These are phyloP conservation scores for Aotearoamyces nothofagi DNA, from an alignment of 2,329 filamentous ascomycete genomes.

Conservation along the genomic window DNA sequence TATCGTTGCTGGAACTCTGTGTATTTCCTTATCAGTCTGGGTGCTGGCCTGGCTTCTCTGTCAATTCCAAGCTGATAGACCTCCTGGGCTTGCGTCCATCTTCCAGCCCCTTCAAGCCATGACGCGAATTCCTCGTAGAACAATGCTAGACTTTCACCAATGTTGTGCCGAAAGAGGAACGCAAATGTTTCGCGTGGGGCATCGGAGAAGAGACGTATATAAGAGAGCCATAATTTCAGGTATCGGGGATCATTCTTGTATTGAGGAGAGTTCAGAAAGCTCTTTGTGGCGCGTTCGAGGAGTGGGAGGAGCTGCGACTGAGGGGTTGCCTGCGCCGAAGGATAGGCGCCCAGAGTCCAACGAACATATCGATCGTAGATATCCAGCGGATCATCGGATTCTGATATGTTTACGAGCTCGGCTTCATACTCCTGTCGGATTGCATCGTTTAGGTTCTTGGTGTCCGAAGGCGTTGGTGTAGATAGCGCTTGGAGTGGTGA, in stretches of 20 bases:
- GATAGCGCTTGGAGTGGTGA: slow-evolving; percentile 40
- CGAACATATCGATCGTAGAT: slow-evolving; percentile 93
- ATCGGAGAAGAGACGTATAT: slow-evolving; percentile 86
- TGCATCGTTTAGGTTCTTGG: slow-evolving; percentile 61
- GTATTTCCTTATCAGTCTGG: slow-evolving; percentile 77
- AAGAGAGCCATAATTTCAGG: slow-evolving; percentile 83
- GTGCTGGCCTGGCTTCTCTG: slow-evolving; percentile 67
- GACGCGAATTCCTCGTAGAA: slow-evolving; percentile 96
- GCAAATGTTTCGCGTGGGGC: slow-evolving; percentile 85
- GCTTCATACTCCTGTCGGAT: slow-evolving; percentile 75
- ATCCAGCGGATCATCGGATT: slow-evolving; percentile 90
- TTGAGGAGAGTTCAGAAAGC: slow-evolving; percentile 69
- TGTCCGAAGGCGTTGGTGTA: slow-evolving; percentile 55
- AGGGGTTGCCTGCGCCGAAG: slow-evolving; percentile 79
- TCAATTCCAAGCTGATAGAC: slow-evolving; percentile 85
- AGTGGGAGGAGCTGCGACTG: slow-evolving; percentile 81
- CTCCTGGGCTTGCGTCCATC: slow-evolving; percentile 87
- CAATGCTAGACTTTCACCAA: slow-evolving; percentile 75
- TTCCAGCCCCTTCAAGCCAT: slow-evolving; percentile 72
- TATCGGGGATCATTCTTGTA: slow-evolving; percentile 96
- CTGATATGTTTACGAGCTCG: slow-evolving; percentile 62
- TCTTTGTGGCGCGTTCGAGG: slow-evolving; percentile 83
- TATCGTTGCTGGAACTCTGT: slow-evolving; percentile 76
- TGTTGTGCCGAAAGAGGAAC: slow-evolving; percentile 74
- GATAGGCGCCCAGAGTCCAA: slow-evolving; percentile 93